Evolutionary conservation across 2,329 filamentous ascomycete species (phyloP), one percentile per base, ranked within the genome.

Genomic region (Intubia oerlemansii): DNA sequence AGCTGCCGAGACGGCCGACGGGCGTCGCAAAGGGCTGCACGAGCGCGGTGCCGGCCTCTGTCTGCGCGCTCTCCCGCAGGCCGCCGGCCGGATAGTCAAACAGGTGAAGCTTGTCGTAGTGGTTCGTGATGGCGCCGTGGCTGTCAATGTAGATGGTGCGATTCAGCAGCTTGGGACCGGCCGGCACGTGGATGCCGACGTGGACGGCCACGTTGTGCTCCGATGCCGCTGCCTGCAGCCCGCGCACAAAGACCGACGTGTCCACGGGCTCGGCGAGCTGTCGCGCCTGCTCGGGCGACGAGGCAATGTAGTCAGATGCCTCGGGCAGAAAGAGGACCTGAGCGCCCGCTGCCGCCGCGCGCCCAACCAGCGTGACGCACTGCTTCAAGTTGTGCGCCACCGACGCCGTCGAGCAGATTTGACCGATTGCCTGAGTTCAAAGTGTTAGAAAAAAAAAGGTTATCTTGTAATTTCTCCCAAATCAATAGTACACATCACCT

Each of bases 251-350:
- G 17, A 66, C 61, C 10, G 70, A 80, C 14, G 59, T 54, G 3
- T 59, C 46, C 22, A 73, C 63, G 3, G 81, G 62, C 33, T 62
- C 64, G 37, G 69, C 81, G 8, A 93, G 68, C 5, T 66, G 59
- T 7, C 82, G 51, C 0, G 74, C 76, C 41, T 84, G 71, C 9
- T 64, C 48, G 3, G 72, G 57, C 1, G 68, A 71, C 2, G 62
- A 57, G 13, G 69, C 75, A 41, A 93, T 82, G 56, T 92, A 93
- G 53, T 92, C 82, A 32, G 68, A 69, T 15, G 85, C 85, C 60
- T 93, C 85, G 10, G 85, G 85, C 30, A 93, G 72, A 54, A 95
- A 93, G 28, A 93, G 64, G 12, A 77, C 68, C 66, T 78, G 36
- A 23, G 84, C 84, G 25, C 80, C 80, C 32, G 72, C 72, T 17